A percentile compares a stretch with the other conserved stretches of the same genome.
phyloP scores from a whole-genome alignment of 2,329 filamentous ascomycete genomes.

The Talaromyces pinophilus region DNA sequence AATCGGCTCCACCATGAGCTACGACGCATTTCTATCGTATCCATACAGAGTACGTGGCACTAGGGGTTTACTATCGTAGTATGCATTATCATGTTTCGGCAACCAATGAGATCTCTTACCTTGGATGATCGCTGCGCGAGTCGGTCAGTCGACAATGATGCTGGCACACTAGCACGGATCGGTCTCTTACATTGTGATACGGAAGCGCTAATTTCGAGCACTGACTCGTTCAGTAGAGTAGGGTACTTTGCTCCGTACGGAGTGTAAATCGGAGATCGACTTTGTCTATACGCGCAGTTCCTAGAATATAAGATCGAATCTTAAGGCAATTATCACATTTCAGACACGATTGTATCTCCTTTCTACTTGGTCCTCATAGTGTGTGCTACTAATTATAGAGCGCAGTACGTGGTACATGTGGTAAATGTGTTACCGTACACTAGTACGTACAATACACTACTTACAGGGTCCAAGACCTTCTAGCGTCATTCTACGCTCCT shows the following conservation, averaged over 20 bases:
- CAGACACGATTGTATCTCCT: not conserved
- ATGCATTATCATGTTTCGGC: too few species aligned
- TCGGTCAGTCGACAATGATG: not conserved
- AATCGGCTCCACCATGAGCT: not conserved
- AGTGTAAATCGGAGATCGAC: not conserved
- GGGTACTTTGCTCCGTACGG: not conserved
- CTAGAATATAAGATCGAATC: not conserved
- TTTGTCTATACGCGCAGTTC: not conserved
- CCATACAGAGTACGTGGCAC: not conserved
- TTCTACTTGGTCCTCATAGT: not conserved
- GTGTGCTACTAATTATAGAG: not conserved
- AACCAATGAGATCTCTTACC: not conserved
- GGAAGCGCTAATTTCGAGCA: not conserved
- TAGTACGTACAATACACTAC: not conserved
- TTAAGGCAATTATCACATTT: not conserved
- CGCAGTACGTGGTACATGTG: not conserved
- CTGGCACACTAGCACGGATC: not conserved
- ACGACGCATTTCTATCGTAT: not conserved
- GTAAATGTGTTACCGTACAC: not conserved
- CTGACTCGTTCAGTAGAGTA: not conserved
- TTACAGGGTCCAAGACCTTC: slow-evolving; percentile 11
- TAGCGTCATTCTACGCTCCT: slow-evolving; percentile 21
- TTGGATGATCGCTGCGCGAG: not conserved
- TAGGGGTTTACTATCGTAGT: too few species aligned
- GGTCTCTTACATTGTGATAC: not conserved